phyloP scores from a whole-genome alignment of 2,329 filamentous ascomycete genomes.

The Grosmannia huntii region DNA sequence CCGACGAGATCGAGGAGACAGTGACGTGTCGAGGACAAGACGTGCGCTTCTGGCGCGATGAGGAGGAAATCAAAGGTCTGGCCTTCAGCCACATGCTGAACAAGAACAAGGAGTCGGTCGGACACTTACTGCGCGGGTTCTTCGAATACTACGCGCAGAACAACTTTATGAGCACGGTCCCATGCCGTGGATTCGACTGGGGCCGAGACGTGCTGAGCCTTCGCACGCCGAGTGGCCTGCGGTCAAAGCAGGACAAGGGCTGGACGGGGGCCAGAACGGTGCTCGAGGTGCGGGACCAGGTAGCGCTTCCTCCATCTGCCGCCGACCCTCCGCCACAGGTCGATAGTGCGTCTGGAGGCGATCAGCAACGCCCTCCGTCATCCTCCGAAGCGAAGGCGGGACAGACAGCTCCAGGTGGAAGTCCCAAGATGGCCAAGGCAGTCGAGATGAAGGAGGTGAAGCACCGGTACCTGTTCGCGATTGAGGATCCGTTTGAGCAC shows the following conservation, averaged over 20 bases:
- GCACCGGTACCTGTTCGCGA: constrained; percentile 72
- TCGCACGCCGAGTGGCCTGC: constrained; percentile 54
- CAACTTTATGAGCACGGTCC: constrained; percentile 36
- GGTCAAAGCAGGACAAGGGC: constrained; percentile 64
- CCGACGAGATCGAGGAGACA: constrained; percentile 25
- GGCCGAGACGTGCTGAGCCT: constrained; percentile 67
- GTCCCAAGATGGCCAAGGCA: constrained; percentile 15
- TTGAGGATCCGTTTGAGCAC: constrained; percentile 83
- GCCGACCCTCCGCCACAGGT: background rate
- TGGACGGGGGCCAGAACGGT: constrained; percentile 77
- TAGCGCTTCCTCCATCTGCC: constrained; percentile 13
- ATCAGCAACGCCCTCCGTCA: background rate
- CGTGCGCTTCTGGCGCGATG: constrained; percentile 68
- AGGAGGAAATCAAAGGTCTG: constrained; percentile 52
- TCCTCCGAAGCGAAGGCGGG: background rate
- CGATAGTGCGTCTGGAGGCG: background rate
- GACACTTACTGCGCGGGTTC: constrained; percentile 65
- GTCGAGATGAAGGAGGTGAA: constrained; percentile 53
- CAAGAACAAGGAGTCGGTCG: constrained; percentile 56
- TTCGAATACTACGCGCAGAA: constrained; percentile 73
- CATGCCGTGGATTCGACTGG: constrained; percentile 61
- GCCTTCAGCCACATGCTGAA: constrained; percentile 48
- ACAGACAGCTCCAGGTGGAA: constrained; percentile 4
- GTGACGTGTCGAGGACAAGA: constrained; percentile 49
- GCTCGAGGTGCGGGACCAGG: constrained; percentile 34